Evolutionary conservation across 805 yeast genomes (phyloP).

Genomic region (Lachancea lanzarotensis): DNA sequence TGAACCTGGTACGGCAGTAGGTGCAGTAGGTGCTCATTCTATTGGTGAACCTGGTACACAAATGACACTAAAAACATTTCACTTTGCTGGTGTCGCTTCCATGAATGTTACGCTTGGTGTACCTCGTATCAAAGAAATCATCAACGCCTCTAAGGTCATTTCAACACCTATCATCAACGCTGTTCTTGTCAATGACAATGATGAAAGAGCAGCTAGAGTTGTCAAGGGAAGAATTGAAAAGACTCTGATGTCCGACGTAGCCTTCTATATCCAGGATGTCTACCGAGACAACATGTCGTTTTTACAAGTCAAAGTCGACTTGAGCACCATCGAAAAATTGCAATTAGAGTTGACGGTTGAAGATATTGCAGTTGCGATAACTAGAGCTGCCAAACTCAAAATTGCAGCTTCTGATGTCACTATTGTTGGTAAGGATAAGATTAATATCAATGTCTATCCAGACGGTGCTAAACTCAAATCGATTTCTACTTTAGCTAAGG

Average conservation of each 20-base stretch:
- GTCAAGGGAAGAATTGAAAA: slow-evolving; percentile 97
- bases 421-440: slow-evolving; percentile 55
- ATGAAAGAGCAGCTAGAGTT: slow-evolving; percentile 97
- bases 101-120: slow-evolving; percentile 99
- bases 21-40: slow-evolving; percentile 98
- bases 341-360: slow-evolving; percentile 85
- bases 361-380: slow-evolving; percentile 77
- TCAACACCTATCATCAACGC: slow-evolving; percentile 97
- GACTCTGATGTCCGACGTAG: slow-evolving; percentile 79
- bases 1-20: slow-evolving; percentile 99
- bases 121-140: slow-evolving; percentile 98
- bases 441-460: slow-evolving; percentile 54
- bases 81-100: slow-evolving; percentile 99
- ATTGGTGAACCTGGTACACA: slow-evolving; percentile 99
- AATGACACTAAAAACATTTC: slow-evolving; percentile 95
- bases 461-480: slow-evolving; percentile 40
- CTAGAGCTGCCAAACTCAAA: slow-evolving; percentile 83
- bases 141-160: slow-evolving; percentile 90
- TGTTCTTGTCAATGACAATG: slow-evolving; percentile 82
- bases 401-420: slow-evolving; percentile 66
- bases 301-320: slow-evolving; percentile 74
- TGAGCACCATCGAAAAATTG: slow-evolving; percentile 75
- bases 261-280: slow-evolving; percentile 88
- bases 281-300: slow-evolving; percentile 74
- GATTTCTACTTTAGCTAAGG: slow-evolving; percentile 37